These are phyloP conservation scores for Candida germanica DNA, from an alignment of 805 yeast genomes.

Conservation along the genomic window DNA sequence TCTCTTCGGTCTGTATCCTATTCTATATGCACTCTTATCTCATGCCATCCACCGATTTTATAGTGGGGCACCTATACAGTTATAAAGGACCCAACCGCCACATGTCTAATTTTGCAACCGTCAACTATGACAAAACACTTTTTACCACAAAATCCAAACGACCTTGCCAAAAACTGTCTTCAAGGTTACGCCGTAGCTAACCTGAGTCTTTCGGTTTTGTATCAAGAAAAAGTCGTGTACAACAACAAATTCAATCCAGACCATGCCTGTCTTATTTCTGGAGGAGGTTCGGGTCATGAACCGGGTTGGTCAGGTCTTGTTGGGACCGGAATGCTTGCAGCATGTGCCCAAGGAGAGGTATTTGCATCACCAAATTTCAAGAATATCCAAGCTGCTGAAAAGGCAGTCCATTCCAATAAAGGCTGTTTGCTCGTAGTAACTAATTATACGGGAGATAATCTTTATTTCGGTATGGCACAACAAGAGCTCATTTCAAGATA, in stretches of 20 bases:
- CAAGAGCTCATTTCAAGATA: constrained; percentile 30
- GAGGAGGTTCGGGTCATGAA: constrained; percentile 46
- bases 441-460: constrained; percentile 39
- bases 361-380: constrained; percentile 41
- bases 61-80: too few relatives aligned
- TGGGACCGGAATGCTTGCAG: constrained; percentile 36
- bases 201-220: constrained; percentile 31
- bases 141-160: constrained; percentile 30
- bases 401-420: constrained; percentile 30
- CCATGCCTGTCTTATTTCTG: constrained; percentile 32
- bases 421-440: constrained; percentile 34
- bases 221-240: constrained; percentile 37
- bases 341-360: constrained; percentile 40
- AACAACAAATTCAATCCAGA: constrained; percentile 23
- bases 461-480: constrained; percentile 39
- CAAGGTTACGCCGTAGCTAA: constrained; percentile 38
- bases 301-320: constrained; percentile 42
- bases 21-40: too few relatives aligned
- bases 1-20: too few relatives aligned
- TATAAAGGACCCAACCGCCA: too few relatives aligned
- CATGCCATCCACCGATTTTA: too few relatives aligned
- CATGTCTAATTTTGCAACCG: too few relatives aligned
- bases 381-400: constrained; percentile 36
- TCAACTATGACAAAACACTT: constrained; percentile 38
- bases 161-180: constrained; percentile 36